These are phyloP conservation scores for Candida hungchunana DNA, from an alignment of 805 yeast species.

Conservation along the genomic window DNA sequence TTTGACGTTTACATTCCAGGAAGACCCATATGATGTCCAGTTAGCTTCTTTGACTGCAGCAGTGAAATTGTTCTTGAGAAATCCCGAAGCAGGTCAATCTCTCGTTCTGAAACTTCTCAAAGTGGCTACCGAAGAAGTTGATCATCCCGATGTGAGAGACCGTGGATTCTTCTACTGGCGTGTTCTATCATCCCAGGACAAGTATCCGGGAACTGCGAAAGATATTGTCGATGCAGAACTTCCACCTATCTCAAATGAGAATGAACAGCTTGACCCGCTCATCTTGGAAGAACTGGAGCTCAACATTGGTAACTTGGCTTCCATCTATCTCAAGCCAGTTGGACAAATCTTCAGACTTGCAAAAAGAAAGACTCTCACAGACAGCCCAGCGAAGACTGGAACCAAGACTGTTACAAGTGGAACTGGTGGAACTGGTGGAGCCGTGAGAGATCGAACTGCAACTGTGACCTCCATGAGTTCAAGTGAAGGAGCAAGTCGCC, in stretches of 20 bases:
- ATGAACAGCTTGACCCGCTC: conserved; percentile 63
- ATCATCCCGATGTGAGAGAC: conserved; percentile 84
- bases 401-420: conserved; percentile 4
- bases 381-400: conserved; percentile 45
- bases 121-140: conserved; percentile 66
- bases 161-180: conserved; percentile 87
- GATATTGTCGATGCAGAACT: conserved; percentile 55
- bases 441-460: too few relatives aligned
- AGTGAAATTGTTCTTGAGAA: conserved; percentile 59
- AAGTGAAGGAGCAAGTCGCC: not conserved
- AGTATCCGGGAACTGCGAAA: conserved; percentile 36
- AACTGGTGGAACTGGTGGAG: conserved; percentile 7
- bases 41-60: conserved; percentile 68
- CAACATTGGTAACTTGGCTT: conserved; percentile 76
- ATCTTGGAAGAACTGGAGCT: conserved; percentile 79
- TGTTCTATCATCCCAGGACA: conserved; percentile 50
- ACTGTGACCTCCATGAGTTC: conserved; percentile 9
- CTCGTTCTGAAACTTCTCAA: conserved; percentile 57
- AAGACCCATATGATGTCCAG: conserved; percentile 73
- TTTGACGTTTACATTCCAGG: conserved; percentile 44
- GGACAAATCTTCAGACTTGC: conserved; percentile 71
- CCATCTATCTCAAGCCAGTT: conserved; percentile 80
- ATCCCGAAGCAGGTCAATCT: conserved; percentile 50
- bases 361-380: conserved; percentile 44
- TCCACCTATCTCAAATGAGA: conserved; percentile 63